Conservation (phyloP, 352 stramenopile species). For the Thalassiosira livingstoniorum region DNA sequence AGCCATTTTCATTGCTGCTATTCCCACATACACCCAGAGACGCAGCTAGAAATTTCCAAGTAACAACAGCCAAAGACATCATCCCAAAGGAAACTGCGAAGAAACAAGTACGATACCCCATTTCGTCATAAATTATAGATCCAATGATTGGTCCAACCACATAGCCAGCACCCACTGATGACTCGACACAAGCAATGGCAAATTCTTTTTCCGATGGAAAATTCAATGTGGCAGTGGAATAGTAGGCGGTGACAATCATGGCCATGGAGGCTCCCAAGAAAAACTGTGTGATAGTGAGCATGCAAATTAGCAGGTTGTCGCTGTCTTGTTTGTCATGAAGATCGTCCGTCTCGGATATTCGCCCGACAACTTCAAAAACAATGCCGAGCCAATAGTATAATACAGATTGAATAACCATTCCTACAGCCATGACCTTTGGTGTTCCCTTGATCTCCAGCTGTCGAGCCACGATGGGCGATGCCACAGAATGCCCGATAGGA, state of each 20-base stretch:
- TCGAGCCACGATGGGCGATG: conserved; percentile 25
- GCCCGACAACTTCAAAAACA: conserved; percentile 31
- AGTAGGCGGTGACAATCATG: conserved; percentile 52
- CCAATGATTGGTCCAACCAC: conserved; percentile 49
- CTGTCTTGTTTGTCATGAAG: neutral
- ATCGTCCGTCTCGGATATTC: neutral
- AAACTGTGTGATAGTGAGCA: conserved; percentile 38
- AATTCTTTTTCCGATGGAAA: conserved; percentile 33
- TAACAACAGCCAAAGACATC: conserved; percentile 30
- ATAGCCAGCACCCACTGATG: conserved; percentile 42
- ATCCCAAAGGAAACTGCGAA: conserved; percentile 23
- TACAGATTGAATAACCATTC: conserved; percentile 34
- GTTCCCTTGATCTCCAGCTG: conserved; percentile 43
- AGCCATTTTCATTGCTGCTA: no score
- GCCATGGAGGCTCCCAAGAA: conserved; percentile 44
- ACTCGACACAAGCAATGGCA: conserved; percentile 49
- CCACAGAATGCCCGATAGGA: conserved; percentile 29
- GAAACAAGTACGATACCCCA: conserved; percentile 37
- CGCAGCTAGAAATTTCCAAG: conserved; percentile 33
- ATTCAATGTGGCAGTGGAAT: conserved; percentile 46
- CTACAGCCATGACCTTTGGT: conserved; percentile 28
- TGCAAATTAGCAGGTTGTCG: neutral
- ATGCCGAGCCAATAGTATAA: conserved; percentile 39
- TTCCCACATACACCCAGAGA: conserved; percentile 9
- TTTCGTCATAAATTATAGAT: conserved; percentile 44